These are phyloP conservation scores for Heterobasidion parviporum DNA, from an alignment of 1,284 basidiomycete genomes.

Conservation along the genomic window DNA sequence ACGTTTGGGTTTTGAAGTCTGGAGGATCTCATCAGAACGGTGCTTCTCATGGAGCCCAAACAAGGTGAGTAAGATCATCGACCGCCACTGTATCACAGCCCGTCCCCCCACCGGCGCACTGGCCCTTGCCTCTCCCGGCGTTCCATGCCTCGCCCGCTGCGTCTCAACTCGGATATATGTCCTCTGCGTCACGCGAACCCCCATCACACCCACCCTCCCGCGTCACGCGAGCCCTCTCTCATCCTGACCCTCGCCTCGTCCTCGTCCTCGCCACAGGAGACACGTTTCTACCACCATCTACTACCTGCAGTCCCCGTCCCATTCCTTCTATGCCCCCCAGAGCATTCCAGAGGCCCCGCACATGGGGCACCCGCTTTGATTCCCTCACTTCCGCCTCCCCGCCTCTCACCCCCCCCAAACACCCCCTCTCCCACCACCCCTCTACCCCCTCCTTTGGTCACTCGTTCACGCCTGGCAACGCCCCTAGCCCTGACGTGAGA, in stretches of 20 bases:
- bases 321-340: constrained; percentile 10
- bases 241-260: background rate
- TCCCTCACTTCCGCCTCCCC: constrained; percentile 27
- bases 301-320: background rate
- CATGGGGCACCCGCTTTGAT: constrained; percentile 71
- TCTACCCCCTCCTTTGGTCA: constrained; percentile 15
- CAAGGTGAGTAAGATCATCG: background rate
- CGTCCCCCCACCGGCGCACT: too few relatives aligned
- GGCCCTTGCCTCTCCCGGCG: too few relatives aligned
- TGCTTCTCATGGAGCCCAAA: background rate
- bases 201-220: background rate
- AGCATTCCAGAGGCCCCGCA: constrained; percentile 19
- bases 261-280: background rate
- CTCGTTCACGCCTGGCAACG: constrained; percentile 1
- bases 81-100: background rate
- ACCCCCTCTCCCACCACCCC: constrained; percentile 12
- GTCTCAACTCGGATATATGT: background rate
- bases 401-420: constrained; percentile 18
- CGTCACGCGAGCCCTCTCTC: background rate
- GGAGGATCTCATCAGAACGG: background rate
- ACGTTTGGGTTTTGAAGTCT: background rate
- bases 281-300: constrained; percentile 1
- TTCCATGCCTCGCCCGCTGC: background rate
- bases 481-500: constrained; percentile 14
- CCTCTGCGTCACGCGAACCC: background rate